phyloP scores from a whole-genome alignment of 176 grass and related monocot species.

The Ensete glaucum region DNA sequence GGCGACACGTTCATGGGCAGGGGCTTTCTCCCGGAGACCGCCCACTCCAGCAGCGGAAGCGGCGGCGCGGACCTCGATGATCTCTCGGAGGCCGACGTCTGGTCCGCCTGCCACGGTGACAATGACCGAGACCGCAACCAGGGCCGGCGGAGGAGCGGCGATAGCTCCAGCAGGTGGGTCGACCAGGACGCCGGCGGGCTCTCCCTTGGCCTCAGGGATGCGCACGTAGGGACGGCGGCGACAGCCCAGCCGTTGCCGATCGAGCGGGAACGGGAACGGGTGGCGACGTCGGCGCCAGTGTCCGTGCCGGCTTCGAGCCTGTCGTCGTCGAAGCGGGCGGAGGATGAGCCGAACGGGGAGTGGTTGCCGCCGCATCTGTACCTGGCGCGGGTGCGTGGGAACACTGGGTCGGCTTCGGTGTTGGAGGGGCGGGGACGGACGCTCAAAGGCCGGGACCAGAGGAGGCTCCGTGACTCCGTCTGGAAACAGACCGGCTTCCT shows the following conservation, averaged over 20 bases:
- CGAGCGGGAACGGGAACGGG: not conserved
- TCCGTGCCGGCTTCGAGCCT: too few relatives aligned
- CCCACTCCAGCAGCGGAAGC: not conserved
- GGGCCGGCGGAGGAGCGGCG: not conserved
- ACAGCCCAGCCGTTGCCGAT: not conserved
- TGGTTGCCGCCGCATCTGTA: too few relatives aligned
- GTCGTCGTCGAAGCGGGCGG: too few relatives aligned
- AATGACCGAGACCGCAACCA: not conserved
- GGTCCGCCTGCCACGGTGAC: not conserved
- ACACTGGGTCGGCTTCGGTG: too few relatives aligned
- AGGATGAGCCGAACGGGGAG: too few relatives aligned
- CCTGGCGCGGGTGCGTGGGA: too few relatives aligned
- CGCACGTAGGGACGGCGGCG: too few relatives aligned
- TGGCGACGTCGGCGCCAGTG: too few relatives aligned
- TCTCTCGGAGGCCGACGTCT: constrained; percentile 1
- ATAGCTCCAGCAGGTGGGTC: not conserved
- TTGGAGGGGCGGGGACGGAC: too few relatives aligned
- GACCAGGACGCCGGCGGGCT: not conserved
- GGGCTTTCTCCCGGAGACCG: not conserved
- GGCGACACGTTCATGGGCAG: not conserved
- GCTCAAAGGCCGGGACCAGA: too few relatives aligned
- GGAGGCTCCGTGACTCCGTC: too few relatives aligned
- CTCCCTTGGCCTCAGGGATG: not conserved
- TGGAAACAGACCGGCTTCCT: too few relatives aligned
- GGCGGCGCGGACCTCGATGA: not conserved